phyloP scores from a whole-genome alignment of 176 grass and related monocot species.

The Oryza meridionalis region DNA sequence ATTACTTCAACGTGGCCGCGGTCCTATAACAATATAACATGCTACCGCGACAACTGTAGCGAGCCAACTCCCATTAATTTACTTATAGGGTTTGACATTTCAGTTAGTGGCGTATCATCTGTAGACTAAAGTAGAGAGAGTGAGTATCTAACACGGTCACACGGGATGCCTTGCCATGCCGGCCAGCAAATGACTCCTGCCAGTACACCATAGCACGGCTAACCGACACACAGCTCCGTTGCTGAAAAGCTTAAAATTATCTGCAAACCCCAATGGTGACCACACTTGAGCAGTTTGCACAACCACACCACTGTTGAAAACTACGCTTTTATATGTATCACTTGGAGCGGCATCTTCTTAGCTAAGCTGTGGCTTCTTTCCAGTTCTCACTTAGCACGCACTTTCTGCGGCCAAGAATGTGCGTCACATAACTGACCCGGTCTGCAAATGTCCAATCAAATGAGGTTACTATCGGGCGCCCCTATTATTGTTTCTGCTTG shows the following conservation, averaged over 20 bases:
- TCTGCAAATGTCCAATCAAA: conserved; percentile 12
- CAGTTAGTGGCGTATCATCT: neutral
- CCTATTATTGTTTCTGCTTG: neutral
- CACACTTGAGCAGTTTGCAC: neutral
- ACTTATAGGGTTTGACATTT: neutral
- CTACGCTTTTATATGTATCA: conserved; percentile 33
- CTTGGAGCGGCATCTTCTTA: conserved; percentile 29
- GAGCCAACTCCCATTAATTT: neutral
- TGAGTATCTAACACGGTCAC: neutral
- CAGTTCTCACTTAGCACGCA: neutral
- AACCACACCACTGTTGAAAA: neutral
- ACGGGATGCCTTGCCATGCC: neutral
- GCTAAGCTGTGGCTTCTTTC: neutral
- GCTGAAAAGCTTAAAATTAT: neutral
- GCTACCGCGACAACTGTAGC: neutral
- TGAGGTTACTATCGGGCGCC: neutral
- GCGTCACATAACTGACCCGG: conserved; percentile 7
- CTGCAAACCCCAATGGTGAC: neutral
- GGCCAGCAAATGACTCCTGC: neutral
- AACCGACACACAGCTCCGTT: neutral
- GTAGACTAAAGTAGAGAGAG: neutral
- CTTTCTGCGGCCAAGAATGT: conserved; percentile 17
- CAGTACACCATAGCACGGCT: neutral
- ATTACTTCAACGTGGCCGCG: neutral
- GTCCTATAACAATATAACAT: neutral